phyloP scores from a whole-genome alignment of 2,329 filamentous ascomycete species.

The Fusarium newnesense region DNA sequence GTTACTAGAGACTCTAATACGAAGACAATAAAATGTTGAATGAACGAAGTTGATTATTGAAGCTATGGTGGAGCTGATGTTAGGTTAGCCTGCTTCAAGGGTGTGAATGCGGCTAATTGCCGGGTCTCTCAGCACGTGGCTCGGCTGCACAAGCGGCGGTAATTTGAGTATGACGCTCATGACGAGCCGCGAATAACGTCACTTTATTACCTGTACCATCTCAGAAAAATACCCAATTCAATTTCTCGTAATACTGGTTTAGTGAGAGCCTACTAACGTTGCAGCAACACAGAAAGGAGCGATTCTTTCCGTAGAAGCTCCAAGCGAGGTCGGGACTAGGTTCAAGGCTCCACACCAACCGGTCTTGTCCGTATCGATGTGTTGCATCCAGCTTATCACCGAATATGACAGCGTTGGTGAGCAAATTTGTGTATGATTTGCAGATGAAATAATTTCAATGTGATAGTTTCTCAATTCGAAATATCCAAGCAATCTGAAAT shows the following conservation, averaged over 20 bases:
- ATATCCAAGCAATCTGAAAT: not conserved
- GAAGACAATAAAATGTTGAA: conserved; percentile 1
- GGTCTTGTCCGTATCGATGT: conserved; percentile 24
- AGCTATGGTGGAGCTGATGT: conserved; percentile 26
- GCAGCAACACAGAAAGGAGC: not conserved
- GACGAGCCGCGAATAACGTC: conserved; percentile 3
- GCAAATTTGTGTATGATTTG: not conserved
- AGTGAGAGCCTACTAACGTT: not conserved
- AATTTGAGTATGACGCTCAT: conserved; percentile 4
- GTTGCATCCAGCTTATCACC: conserved; percentile 30
- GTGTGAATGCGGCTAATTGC: conserved; percentile 26
- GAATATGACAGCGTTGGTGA: conserved; percentile 16
- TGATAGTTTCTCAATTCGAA: not conserved
- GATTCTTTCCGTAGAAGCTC: conserved; percentile 34
- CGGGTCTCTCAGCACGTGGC: conserved; percentile 25
- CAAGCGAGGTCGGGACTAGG: conserved; percentile 34
- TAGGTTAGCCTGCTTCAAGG: not conserved
- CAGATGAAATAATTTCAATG: not conserved
- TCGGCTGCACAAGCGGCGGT: not conserved
- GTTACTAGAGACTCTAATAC: not conserved
- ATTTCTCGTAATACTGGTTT: not conserved
- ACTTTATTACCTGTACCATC: not conserved
- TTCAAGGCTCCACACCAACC: conserved; percentile 38
- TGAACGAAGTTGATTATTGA: conserved; percentile 15
- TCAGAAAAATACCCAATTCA: not conserved